Conservation (phyloP, 179 eudicot species). For the Vitellaria paradoxa region DNA sequence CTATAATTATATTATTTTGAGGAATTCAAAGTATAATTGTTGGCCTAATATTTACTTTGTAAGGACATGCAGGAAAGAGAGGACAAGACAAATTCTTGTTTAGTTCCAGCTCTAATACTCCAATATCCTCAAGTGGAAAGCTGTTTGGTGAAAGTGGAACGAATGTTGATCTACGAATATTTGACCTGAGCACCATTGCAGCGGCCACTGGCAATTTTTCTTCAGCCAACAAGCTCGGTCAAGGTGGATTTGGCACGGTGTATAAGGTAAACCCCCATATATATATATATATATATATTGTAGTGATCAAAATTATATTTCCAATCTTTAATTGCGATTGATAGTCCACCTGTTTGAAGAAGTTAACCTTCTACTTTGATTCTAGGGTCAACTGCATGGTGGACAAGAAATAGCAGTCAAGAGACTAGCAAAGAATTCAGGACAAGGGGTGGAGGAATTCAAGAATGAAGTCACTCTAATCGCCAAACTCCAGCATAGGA, state of each 20-base stretch:
- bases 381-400: conserved; percentile 21
- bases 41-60: background rate
- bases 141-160: conserved; percentile 23
- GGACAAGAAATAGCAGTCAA: conserved; percentile 39
- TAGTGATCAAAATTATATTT: too few relatives aligned
- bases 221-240: conserved; percentile 34
- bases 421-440: conserved; percentile 26
- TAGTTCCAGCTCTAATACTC: background rate
- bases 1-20: background rate
- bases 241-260: conserved; percentile 42
- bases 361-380: background rate
- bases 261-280: conserved; percentile 28
- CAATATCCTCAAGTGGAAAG: background rate
- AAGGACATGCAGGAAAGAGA: background rate
- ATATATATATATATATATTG: too few relatives aligned
- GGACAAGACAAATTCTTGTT: background rate
- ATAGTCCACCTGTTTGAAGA: too few relatives aligned
- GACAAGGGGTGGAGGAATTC: conserved; percentile 33
- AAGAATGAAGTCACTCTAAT: conserved; percentile 36
- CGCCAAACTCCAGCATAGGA: conserved; percentile 36
- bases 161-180: conserved; percentile 33
- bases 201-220: conserved; percentile 37
- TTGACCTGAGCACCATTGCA: conserved; percentile 28
- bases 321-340: too few relatives aligned
- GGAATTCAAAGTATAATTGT: too few relatives aligned